Conservation (phyloP, 1,284 basidiomycete genomes). For the Cutaneotrichosporon sp. region DNA sequence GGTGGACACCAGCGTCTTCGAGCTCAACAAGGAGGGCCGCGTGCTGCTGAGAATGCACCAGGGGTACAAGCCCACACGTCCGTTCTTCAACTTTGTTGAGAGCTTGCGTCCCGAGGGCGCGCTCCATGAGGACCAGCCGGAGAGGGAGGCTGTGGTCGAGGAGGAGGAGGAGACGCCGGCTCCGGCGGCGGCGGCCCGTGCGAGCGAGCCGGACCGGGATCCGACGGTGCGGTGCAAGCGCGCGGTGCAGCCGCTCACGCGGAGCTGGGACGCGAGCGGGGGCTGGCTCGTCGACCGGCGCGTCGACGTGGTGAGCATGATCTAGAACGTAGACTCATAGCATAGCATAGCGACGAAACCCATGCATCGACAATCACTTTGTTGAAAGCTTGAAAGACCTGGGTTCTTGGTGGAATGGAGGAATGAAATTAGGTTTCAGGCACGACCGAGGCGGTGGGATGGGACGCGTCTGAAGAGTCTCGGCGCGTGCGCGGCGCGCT, state of each 20-base stretch:
- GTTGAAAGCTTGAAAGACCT: no score
- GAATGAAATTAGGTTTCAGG: neutral
- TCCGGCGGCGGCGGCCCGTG: neutral
- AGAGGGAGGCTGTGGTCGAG: neutral
- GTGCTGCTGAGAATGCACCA: neutral
- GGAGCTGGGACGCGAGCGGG: neutral
- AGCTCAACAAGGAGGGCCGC: neutral
- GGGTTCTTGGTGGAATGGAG: no score
- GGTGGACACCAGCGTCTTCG: slow-evolving; percentile 27
- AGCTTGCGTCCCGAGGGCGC: slow-evolving; percentile 5
- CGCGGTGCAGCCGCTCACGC: slow-evolving; percentile 14
- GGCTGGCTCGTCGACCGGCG: slow-evolving; percentile 7
- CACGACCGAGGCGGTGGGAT: neutral
- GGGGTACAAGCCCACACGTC: slow-evolving; percentile 17
- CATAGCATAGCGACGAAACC: neutral
- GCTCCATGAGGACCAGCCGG: neutral
- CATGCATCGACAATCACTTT: no score
- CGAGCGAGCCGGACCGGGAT: neutral
- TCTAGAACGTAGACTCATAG: neutral
- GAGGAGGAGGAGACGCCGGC: neutral
- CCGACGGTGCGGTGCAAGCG: neutral
- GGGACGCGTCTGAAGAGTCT: neutral
- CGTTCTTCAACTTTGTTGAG: slow-evolving; percentile 15
- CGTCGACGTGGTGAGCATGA: slow-evolving; percentile 3
- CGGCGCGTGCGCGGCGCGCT: no score